Evolutionary conservation across 768 basidiomycete genomes (phyloP).

Genomic region (Pisolithus microcarpus): DNA sequence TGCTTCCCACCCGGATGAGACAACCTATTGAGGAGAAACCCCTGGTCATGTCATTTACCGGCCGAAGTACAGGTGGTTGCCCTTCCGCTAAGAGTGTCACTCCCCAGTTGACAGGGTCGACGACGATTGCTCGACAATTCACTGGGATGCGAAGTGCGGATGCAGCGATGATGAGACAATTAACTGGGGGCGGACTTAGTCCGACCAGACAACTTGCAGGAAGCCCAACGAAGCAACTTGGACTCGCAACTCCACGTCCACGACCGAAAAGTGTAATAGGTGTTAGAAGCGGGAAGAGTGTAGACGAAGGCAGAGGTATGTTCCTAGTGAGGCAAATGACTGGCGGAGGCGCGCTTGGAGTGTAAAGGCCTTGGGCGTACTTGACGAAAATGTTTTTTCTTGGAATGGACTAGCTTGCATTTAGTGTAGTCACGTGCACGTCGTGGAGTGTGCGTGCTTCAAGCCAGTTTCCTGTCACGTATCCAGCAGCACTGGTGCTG

Average conservation of each 20-base stretch:
- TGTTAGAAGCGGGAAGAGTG: constrained; percentile 52
- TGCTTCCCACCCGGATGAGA: constrained; percentile 44
- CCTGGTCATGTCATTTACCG: constrained; percentile 40
- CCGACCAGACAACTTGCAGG: constrained; percentile 56
- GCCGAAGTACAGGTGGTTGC: constrained; percentile 23
- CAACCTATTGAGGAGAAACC: constrained; percentile 42
- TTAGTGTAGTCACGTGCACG: too few relatives aligned
- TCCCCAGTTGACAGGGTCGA: constrained; percentile 62
- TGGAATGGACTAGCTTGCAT: background rate
- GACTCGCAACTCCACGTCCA: constrained; percentile 37
- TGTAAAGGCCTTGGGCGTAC: constrained; percentile 10
- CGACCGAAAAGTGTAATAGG: constrained; percentile 77
- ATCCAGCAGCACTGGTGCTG: constrained; percentile 9
- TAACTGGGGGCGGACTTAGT: constrained; percentile 62
- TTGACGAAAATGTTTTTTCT: too few relatives aligned
- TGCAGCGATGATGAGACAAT: constrained; percentile 38
- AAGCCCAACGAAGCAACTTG: constrained; percentile 69
- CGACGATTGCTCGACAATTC: constrained; percentile 69
- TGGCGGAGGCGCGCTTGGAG: constrained; percentile 34
- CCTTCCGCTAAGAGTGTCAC: constrained; percentile 30
- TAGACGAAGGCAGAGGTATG: constrained; percentile 64
- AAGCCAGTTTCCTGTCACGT: constrained; percentile 2
- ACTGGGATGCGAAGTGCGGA: constrained; percentile 49
- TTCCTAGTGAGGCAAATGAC: constrained; percentile 76
- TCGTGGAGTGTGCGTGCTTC: background rate